Conservation (phyloP, 2,329 filamentous ascomycete species). For the Trichoderma brevicompactum region DNA sequence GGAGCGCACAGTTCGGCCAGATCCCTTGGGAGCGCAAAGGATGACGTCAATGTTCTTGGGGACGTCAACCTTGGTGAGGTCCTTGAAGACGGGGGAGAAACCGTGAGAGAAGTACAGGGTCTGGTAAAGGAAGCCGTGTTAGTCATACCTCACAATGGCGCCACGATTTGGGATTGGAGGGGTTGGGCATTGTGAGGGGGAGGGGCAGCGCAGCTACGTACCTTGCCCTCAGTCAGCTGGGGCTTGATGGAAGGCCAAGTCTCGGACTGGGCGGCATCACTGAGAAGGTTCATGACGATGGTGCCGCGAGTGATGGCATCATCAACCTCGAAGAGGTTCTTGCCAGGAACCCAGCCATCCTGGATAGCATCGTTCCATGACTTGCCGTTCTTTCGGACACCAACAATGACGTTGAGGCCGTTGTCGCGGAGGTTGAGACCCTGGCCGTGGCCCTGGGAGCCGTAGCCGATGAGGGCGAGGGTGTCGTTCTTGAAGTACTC, state of each 20-base stretch:
- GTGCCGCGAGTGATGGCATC: constrained; percentile 93
- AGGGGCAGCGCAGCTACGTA: constrained; percentile 46
- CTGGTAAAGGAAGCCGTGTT: constrained; percentile 50
- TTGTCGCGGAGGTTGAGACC: constrained; percentile 99
- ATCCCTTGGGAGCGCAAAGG: constrained; percentile 98
- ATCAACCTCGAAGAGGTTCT: constrained; percentile 98
- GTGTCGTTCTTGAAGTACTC: constrained; percentile 99
- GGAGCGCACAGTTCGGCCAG: constrained; percentile 95
- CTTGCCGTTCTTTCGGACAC: constrained; percentile 96
- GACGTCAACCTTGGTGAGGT: constrained; percentile 97
- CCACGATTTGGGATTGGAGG: not conserved
- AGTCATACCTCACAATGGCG: constrained; percentile 29
- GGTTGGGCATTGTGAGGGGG: not conserved
- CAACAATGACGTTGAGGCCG: constrained; percentile 97
- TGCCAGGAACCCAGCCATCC: constrained; percentile 97
- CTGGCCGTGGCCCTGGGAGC: constrained; percentile 96
- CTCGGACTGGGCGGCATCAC: constrained; percentile 96
- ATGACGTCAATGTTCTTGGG: constrained; percentile 97
- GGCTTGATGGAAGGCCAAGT: constrained; percentile 99
- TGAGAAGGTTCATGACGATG: constrained; percentile 99
- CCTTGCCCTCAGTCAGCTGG: constrained; percentile 98
- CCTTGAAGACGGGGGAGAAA: constrained; percentile 99
- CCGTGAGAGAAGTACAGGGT: constrained; percentile 99
- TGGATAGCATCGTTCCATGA: constrained; percentile 98
- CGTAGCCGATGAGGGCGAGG: constrained; percentile 98